Evolutionary conservation across 2,329 filamentous ascomycete genomes (phyloP), one percentile per base, ranked within the genome.

Genomic region (Didymella glomerata): DNA sequence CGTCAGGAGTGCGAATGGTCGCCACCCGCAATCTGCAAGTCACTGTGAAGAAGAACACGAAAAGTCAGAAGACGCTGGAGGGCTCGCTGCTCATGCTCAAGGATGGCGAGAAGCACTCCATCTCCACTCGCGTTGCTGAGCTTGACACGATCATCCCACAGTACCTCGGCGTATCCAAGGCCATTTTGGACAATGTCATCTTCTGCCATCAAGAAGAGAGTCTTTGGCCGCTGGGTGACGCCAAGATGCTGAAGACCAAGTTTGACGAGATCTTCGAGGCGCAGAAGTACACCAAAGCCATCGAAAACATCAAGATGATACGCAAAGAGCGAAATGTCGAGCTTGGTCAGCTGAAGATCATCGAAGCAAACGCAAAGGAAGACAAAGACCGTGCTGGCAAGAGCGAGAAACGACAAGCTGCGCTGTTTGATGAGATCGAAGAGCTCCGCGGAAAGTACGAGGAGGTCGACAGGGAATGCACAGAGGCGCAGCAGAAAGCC

Each of bases 151-250:
- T 94, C 66, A 89, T 99, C 75, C 93, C 94, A 0, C 86, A 91
- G 67, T 90, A 92, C 65, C 84, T 99, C 0, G 95, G 95, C 36
- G 95, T 97, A 3, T 95, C 93, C 1, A 88, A 89, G 54, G 93
- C 95, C 13, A 89, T 99, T 54, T 84, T 99, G 25, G 93, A 98
- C 66, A 90, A 90, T 58, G 95, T 99, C 75, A 97, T 99, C 67
- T 99, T 99, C 79, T 99, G 95, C 76, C 95, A 99, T 73, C 95
- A 99, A 74, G 95, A 99, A 75, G 95, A 99, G 67, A 97, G 94
- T 25, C 79, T 98, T 27, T 99, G 95, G 95, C 95, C 95, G 0
- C 88, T 99, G 84, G 96, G 92, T 73, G 92, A 96, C 70, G 92
- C 95, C 0, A 82, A 86, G 0, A 87, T 86, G 0, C 82, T 99